A percentile compares a stretch with the other conserved stretches of the same genome.
Conservation (phyloP, 2,329 filamentous ascomycete genomes). For the Gremmenia infestans region DNA sequence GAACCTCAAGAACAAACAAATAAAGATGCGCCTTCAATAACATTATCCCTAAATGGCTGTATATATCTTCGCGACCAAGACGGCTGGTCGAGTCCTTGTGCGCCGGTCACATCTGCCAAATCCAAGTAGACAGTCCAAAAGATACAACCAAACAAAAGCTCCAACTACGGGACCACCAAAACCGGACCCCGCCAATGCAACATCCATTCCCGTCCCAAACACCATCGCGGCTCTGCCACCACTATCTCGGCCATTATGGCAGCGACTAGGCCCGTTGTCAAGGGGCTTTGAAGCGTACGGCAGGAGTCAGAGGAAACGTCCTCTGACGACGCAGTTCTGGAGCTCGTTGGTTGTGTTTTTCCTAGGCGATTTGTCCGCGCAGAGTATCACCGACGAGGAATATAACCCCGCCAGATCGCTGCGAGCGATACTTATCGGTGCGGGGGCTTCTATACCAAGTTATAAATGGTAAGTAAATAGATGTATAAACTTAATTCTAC, state of each 20-base stretch:
- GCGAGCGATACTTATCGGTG: constrained; percentile 70
- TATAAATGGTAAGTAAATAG: constrained; percentile 67
- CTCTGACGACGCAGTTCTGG: constrained; percentile 73
- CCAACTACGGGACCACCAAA: background rate
- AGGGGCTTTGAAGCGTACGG: constrained; percentile 56
- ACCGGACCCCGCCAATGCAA: constrained; percentile 17
- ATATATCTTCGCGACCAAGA: constrained; percentile 18
- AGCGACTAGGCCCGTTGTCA: constrained; percentile 53
- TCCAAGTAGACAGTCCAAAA: constrained; percentile 13
- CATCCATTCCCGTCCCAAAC: constrained; percentile 40
- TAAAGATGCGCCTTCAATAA: background rate
- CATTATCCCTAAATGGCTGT: too few relatives aligned
- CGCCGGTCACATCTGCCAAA: constrained; percentile 18
- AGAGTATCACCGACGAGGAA: constrained; percentile 55
- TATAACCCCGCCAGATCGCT: constrained; percentile 67
- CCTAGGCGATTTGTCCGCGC: constrained; percentile 71
- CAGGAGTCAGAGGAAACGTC: constrained; percentile 63
- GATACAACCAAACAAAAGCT: constrained; percentile 9
- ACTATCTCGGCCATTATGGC: constrained; percentile 39
- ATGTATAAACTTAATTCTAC: too few relatives aligned
- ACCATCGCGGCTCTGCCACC: constrained; percentile 33
- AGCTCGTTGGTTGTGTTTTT: constrained; percentile 76
- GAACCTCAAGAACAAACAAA: background rate
- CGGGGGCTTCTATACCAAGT: constrained; percentile 66
- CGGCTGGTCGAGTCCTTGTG: constrained; percentile 17